Percentiles rank a stretch among this genome's conserved stretches.
These are phyloP conservation scores for Rhodotorula sp. DNA, from an alignment of 1,284 basidiomycete species.

Conservation along the genomic window DNA sequence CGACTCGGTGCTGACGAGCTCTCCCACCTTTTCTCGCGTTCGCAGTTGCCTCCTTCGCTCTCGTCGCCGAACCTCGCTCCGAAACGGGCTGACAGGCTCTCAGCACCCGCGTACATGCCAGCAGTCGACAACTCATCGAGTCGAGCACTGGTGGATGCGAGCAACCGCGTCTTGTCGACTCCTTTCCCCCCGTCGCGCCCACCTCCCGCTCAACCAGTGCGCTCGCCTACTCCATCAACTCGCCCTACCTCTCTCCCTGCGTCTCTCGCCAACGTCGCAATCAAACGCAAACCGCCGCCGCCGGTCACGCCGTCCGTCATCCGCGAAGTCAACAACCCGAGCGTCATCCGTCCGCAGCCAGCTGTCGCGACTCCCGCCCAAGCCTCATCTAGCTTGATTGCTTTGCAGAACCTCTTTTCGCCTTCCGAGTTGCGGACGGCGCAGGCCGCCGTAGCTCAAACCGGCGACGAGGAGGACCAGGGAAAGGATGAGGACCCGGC, in stretches of 20 bases:
- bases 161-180: not conserved
- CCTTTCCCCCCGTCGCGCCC: not conserved
- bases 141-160: not conserved
- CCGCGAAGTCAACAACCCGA: not conserved
- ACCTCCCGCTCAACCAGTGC: not conserved
- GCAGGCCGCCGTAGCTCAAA: not conserved
- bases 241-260: not conserved
- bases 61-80: not conserved
- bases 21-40: no score
- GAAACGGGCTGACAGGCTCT: not conserved
- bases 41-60: no score
- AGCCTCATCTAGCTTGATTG: not conserved
- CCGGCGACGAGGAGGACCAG: not conserved
- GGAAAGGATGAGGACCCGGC: not conserved
- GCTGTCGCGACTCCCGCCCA: no score
- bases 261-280: no score
- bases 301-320: conserved; percentile 9
- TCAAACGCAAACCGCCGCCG: conserved; percentile 10
- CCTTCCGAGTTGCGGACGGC: conserved; percentile 5
- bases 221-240: no score
- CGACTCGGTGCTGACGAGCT: no score
- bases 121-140: no score
- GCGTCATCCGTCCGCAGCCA: no score
- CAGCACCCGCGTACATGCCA: not conserved
- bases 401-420: conserved; percentile 5